These are phyloP conservation scores for Aspergillus sp. DNA, from an alignment of 2,329 filamentous ascomycete species.

Conservation along the genomic window DNA sequence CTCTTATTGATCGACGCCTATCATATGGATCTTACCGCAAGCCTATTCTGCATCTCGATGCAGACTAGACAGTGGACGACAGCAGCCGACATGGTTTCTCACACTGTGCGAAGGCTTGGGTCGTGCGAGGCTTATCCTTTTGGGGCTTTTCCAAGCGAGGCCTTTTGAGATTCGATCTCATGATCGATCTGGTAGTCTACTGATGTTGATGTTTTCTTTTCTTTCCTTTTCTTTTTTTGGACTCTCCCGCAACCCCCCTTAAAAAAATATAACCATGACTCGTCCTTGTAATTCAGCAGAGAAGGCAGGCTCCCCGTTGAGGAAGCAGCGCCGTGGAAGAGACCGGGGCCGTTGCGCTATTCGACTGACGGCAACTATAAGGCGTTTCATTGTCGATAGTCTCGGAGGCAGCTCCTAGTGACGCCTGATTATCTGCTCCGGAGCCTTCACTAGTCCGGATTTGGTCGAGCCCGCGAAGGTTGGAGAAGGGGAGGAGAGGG, in stretches of 20 bases:
- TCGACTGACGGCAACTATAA: conserved; percentile 2
- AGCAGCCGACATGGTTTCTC: neutral
- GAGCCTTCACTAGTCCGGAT: neutral
- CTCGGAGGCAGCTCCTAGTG: neutral
- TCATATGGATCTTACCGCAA: neutral
- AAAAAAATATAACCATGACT: neutral
- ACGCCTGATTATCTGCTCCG: conserved; percentile 4
- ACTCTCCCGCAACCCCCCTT: neutral
- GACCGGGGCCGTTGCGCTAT: neutral
- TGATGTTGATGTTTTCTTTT: neutral
- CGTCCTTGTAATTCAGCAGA: neutral
- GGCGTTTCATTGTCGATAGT: conserved; percentile 1
- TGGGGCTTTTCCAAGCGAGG: conserved; percentile 6
- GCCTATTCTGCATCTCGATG: neutral
- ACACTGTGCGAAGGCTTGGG: neutral
- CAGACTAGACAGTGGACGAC: neutral
- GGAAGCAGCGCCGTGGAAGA: neutral
- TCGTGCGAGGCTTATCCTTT: conserved; percentile 9
- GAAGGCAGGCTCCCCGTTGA: neutral
- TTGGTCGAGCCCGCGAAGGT: neutral
- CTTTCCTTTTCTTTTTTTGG: no score
- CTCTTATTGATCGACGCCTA: conserved; percentile 1
- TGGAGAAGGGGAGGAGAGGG: neutral
- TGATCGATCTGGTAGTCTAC: neutral
- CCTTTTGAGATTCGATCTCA: neutral